These are phyloP conservation scores for Quercus alba DNA, from an alignment of 306 rosid species.

Conservation along the genomic window DNA sequence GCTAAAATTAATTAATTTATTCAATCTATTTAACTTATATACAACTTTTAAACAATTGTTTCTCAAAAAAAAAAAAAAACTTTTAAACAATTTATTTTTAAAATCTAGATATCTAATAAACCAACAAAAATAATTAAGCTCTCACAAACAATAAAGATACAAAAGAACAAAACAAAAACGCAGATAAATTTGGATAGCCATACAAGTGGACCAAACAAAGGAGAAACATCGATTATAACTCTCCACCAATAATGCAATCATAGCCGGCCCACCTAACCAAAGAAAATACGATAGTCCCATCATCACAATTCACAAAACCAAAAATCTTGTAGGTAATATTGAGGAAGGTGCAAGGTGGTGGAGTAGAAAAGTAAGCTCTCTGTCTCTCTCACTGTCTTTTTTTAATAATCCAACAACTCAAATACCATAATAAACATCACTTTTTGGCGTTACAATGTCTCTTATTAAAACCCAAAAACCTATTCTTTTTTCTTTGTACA, in stretches of 20 bases:
- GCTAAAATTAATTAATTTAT: too few relatives aligned
- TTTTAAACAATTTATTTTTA: too few relatives aligned
- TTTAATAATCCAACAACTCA: neutral
- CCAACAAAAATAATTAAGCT: too few relatives aligned
- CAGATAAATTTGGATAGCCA: conserved; percentile 18
- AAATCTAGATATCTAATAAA: too few relatives aligned
- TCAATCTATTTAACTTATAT: too few relatives aligned
- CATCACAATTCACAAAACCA: neutral
- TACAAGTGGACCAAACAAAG: conserved; percentile 40
- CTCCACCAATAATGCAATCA: conserved; percentile 42
- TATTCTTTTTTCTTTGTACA: neutral
- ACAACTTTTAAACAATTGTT: too few relatives aligned
- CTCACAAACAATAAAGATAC: neutral
- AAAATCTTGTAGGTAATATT: conserved; percentile 1
- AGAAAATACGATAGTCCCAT: neutral
- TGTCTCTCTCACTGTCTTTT: neutral
- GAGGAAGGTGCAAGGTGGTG: neutral
- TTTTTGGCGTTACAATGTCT: conserved; percentile 32
- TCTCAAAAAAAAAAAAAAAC: too few relatives aligned
- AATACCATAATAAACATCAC: neutral
- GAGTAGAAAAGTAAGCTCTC: neutral
- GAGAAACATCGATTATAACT: conserved; percentile 22
- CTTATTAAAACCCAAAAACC: conserved; percentile 5
- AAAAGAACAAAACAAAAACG: neutral
- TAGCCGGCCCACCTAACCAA: neutral